phyloP scores from a whole-genome alignment of 345 rosid genomes.

The Gossypium ekmanianum region DNA sequence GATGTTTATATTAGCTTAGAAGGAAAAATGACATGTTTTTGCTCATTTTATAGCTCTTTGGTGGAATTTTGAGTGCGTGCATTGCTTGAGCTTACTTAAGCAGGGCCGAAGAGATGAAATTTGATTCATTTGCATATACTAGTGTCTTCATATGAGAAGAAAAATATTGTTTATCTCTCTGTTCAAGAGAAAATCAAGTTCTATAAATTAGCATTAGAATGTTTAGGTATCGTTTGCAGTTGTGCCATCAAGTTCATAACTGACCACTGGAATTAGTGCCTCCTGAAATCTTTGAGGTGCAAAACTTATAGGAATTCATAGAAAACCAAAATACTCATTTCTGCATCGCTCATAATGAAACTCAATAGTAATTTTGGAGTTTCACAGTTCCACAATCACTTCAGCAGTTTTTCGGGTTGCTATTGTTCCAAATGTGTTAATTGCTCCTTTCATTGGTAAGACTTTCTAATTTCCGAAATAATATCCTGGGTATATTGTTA shows the following conservation, averaged over 20 bases:
- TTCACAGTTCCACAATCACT: not conserved
- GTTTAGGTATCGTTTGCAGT: not conserved
- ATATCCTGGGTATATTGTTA: not conserved
- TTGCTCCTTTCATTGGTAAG: not conserved
- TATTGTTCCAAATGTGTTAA: not conserved
- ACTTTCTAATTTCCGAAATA: not conserved
- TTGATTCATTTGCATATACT: slow-evolving; percentile 4
- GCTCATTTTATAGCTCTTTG: not conserved
- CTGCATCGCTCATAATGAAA: not conserved
- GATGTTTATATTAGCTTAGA: not conserved
- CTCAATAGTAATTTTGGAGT: too few relatives aligned
- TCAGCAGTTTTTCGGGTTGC: not conserved
- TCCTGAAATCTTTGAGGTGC: not conserved
- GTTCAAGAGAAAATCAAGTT: not conserved
- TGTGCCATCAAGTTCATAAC: not conserved
- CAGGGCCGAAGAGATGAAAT: not conserved
- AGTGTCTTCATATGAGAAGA: not conserved
- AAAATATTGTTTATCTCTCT: not conserved
- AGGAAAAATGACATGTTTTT: not conserved
- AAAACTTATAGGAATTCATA: not conserved
- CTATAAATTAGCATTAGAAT: not conserved
- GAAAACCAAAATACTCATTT: not conserved
- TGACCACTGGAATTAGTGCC: not conserved
- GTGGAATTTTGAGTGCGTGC: not conserved
- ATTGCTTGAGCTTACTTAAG: not conserved